Base-by-base conservation (phyloP, 768 basidiomycete species). In the Lactarius evosmus region DNA sequence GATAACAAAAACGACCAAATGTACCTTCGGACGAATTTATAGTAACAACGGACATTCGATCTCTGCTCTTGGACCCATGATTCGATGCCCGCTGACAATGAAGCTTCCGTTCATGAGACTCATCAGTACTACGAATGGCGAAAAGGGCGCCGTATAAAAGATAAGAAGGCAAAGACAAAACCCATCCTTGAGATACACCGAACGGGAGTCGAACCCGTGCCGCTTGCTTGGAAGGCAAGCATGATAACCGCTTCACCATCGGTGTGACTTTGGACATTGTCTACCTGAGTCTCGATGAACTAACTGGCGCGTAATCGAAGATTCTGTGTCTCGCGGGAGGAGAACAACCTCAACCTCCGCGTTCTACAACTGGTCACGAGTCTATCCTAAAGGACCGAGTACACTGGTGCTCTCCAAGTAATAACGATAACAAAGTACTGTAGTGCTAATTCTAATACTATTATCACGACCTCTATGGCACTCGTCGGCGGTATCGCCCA, bases 171-270 rank as follows among this genome's bases (percentile, higher is more conserved):
- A n/a, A 12, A 2, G 38, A 17, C 22, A 22, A 22, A 22, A 46
- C 12, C 4, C 19, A 2, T 19, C 3, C 11, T 2, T 12, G 5
- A 25, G 17, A 32, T 70, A 70, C 69, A 65, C 69, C 63, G 69
- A 65, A 65, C 61, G 70, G 70, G 71, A 72, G 62, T 72, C 71
- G 71, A 72, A 72, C 71, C 71, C 71, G 60, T 67, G 71, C 71
- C 71, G 71, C 71, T 72, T 72, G 71, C 71, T 72, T 74, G 72
- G 72, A 74, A 74, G 72, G 72, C 73, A 74, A 72, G 72, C 73
- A 74, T 74, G 73, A 74, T 74, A 74, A 73, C 72, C 72, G 64
- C 63, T 70, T 70, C 69, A 70, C 69, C 69, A 70, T 65, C 69
- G 64, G 69, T 68, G 69, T 70, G 25, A 49, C 9, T 14, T 27